These are phyloP conservation scores for Bipolaris victoriae DNA, from an alignment of 2,329 filamentous ascomycete genomes.

Conservation along the genomic window DNA sequence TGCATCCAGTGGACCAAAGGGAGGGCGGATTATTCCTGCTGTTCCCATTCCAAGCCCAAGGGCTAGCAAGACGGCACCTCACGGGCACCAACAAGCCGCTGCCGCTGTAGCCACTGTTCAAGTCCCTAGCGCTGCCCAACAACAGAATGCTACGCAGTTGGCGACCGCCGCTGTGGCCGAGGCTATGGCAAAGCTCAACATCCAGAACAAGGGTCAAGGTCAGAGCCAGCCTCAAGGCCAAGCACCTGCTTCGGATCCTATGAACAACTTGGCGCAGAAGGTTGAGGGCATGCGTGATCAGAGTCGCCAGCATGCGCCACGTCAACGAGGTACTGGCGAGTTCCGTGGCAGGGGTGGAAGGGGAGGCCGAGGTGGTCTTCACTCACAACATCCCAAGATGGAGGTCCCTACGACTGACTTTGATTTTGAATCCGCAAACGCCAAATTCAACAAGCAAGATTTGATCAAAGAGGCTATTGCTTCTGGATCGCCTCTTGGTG, in stretches of 20 bases:
- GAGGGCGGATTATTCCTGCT: slow-evolving; percentile 66
- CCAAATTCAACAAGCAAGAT: slow-evolving; percentile 88
- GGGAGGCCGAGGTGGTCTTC: slow-evolving; percentile 49
- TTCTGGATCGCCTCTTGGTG: slow-evolving; percentile 70
- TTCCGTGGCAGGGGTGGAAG: slow-evolving; percentile 57
- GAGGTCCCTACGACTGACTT: slow-evolving; percentile 91
- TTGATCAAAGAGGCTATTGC: slow-evolving; percentile 88
- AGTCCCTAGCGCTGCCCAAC: slow-evolving; percentile 36
- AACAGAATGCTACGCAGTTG: slow-evolving; percentile 72
- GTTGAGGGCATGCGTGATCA: slow-evolving; percentile 78
- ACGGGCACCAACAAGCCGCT: slow-evolving; percentile 39
- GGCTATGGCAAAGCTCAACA: slow-evolving; percentile 75
- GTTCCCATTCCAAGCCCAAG: slow-evolving; percentile 64
- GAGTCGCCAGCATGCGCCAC: slow-evolving; percentile 55
- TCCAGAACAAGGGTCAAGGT: slow-evolving; percentile 35
- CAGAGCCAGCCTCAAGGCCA: slow-evolving; percentile 24
- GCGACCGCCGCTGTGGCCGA: slow-evolving; percentile 79
- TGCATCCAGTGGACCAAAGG: slow-evolving; percentile 52
- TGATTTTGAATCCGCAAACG: slow-evolving; percentile 85
- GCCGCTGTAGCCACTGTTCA: slow-evolving; percentile 35
- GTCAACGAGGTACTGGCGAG: slow-evolving; percentile 54
- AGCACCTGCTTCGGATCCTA: slow-evolving; percentile 47
- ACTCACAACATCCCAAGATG: slow-evolving; percentile 64
- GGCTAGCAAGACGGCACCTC: slow-evolving; percentile 43
- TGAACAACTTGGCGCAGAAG: slow-evolving; percentile 76